phyloP scores from a whole-genome alignment of 257 asterid genomes.

The Fraxinus pennsylvanica region DNA sequence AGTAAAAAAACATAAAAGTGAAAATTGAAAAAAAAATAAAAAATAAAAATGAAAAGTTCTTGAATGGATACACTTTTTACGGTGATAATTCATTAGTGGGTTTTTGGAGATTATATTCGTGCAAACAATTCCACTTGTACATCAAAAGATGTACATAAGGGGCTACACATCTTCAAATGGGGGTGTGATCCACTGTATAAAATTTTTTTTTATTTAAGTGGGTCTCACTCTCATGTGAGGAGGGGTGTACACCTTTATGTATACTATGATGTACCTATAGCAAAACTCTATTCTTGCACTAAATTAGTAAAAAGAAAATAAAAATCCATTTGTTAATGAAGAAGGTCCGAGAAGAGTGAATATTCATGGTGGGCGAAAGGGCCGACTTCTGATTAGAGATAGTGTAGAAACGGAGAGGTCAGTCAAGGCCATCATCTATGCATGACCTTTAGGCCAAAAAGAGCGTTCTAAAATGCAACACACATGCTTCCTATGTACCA shows the following conservation, averaged over 20 bases:
- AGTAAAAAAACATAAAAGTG: background rate
- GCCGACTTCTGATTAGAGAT: slow-evolving; percentile 20
- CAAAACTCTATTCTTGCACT: background rate
- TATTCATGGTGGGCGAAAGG: slow-evolving; percentile 1
- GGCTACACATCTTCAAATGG: too few species aligned
- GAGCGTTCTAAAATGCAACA: too few species aligned
- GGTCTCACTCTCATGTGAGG: too few species aligned
- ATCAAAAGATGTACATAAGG: too few species aligned
- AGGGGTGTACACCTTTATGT: too few species aligned
- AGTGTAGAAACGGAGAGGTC: slow-evolving; percentile 19
- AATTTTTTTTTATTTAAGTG: too few species aligned
- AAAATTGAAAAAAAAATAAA: too few species aligned
- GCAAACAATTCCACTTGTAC: too few species aligned
- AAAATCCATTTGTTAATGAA: background rate
- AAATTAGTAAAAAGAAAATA: background rate
- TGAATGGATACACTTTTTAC: background rate
- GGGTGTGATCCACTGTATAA: too few species aligned
- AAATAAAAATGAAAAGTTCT: background rate
- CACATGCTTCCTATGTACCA: too few species aligned
- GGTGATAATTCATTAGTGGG: background rate
- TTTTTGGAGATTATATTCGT: background rate
- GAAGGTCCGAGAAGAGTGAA: background rate
- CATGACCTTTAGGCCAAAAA: slow-evolving; percentile 22
- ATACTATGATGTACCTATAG: too few species aligned
- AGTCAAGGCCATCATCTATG: slow-evolving; percentile 40